These are phyloP conservation scores for Eutrema yunnanense DNA, from an alignment of 345 rosid genomes.

Conservation along the genomic window DNA sequence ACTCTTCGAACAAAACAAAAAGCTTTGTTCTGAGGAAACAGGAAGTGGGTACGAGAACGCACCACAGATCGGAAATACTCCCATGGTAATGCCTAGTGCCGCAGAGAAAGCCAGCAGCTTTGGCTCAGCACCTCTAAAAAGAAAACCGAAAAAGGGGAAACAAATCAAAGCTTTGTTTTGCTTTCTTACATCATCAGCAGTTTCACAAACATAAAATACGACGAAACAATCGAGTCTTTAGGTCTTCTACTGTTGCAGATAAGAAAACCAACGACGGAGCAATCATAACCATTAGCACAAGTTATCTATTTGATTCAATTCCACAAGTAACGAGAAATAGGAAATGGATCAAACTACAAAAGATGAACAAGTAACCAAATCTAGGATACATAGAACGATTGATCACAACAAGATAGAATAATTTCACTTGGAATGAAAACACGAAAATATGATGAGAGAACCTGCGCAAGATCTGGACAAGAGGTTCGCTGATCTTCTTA, in stretches of 20 bases:
- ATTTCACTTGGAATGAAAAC: background rate
- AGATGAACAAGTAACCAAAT: background rate
- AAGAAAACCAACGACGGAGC: background rate
- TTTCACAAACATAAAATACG: background rate
- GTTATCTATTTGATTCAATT: background rate
- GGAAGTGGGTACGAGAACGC: slow-evolving; percentile 6
- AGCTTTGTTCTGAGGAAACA: background rate
- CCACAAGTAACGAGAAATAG: background rate
- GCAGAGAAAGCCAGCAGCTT: slow-evolving; percentile 83
- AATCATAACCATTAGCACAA: background rate
- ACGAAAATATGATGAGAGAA: background rate
- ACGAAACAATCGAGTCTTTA: background rate
- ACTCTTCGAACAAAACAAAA: background rate
- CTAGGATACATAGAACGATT: background rate
- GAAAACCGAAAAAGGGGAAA: background rate
- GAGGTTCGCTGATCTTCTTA: slow-evolving; percentile 61
- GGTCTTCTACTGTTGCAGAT: background rate
- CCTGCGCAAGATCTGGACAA: slow-evolving; percentile 70
- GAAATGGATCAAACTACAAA: background rate
- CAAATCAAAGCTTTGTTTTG: background rate
- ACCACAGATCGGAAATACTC: slow-evolving; percentile 95
- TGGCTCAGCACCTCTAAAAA: slow-evolving; percentile 75
- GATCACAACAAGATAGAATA: background rate
- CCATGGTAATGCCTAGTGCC: slow-evolving; percentile 81
- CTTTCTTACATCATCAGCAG: background rate